Evolutionary conservation across 2,329 filamentous ascomycete species (phyloP), one percentile per base, ranked within the genome.

Genomic region (Blastomyces parvus): DNA sequence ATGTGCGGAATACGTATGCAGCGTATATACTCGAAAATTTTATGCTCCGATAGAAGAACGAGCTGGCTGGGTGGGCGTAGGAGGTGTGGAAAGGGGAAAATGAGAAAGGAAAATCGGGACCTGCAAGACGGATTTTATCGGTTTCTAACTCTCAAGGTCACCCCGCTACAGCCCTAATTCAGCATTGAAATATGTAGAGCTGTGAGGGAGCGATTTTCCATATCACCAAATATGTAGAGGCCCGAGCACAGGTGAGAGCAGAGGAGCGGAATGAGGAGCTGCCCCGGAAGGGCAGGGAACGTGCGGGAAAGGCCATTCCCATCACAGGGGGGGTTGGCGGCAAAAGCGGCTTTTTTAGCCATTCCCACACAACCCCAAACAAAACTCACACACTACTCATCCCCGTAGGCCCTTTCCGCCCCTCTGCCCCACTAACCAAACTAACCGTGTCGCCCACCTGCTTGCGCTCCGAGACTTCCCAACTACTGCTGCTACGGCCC

Each of bases 401-500:
- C 22, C 22, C 33, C 22, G 14, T 61, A 64, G 68, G n/a, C 4
- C 14, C 46, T 11, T 50, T 11, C 2, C n/a, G 6, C 36, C n/a
- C n/a, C 7, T 3, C n/a, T 8, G 19, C 79, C 48, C 79, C 79
- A 70, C 89, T 86, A 70, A 93, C 82, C 80, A 91, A 83, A 73
- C 85, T 86, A 77, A 90, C 90, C 63, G 87, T 87, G 79, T 97
- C 92, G 67, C 91, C 92, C 63, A 96, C 92, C 78, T 97, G 92
- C 76, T 89, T 88, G 68, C 92, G 83, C 79, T 93, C 90, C 64
- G 89, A 90, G 64, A 97, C 83, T 77, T 96, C 92, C 66, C 85
- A 79, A 68, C 81, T 86, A 68, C 81, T 86, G 9, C 17, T 22
- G 22, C 22, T 46, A 46, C 22, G n/a, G 11, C 69, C 90, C 83